Evolutionary conservation across 192 early-diverging fungal genomes (phyloP), one percentile per base, ranked within the genome.

Genomic region (Chytriomyces hyalinus): DNA sequence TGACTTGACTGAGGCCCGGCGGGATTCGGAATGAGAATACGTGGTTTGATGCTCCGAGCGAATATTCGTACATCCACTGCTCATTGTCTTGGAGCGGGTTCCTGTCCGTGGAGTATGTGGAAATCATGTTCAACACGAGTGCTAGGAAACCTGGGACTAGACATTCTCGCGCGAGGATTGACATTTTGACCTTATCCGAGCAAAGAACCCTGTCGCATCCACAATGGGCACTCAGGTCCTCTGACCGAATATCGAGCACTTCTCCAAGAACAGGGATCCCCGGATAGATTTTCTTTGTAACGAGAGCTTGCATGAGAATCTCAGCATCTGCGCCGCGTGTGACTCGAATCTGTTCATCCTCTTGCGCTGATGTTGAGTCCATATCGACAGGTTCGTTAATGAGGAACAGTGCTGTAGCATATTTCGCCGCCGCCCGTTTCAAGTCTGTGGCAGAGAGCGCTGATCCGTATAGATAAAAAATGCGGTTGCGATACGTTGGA

Each of bases 131-230:
- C 43, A 84, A 50, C 5, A 86, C 53, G 26, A 88, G 63, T 47
- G 87, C 78, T 49, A 81, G 66, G 49, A 88, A 65, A 7, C 87
- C 87, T 10, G 87, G 87, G n/a, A 82, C 78, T 5, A 88, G 45
- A 53, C 83, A 84, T 47, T 83, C 84, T 28, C 79, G 8, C 6
- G 87, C 84, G 46, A 88, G 53, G 59, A 88, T 73, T 0, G 81
- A 61, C 81, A 85, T 82, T 69, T 84, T 88, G 49, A 88, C 24
- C 65, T 84, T 84, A 61, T 88, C 87, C 53, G 84, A 69, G 76
- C 84, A 84, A 17, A 88, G 75, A 9, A 84, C 75, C n/a, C 84
- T 69, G 68, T 88, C 84, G 66, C 79, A 78, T 17, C 87, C 87
- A 51, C 87, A 88, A 24, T 80, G 76, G 36, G 24, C 15, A 24